A percentile compares a stretch with the other conserved stretches of the same genome.
Evolutionary conservation across 2,329 filamentous ascomycete genomes (phyloP).

Genomic region (Ophiostoma ips): DNA sequence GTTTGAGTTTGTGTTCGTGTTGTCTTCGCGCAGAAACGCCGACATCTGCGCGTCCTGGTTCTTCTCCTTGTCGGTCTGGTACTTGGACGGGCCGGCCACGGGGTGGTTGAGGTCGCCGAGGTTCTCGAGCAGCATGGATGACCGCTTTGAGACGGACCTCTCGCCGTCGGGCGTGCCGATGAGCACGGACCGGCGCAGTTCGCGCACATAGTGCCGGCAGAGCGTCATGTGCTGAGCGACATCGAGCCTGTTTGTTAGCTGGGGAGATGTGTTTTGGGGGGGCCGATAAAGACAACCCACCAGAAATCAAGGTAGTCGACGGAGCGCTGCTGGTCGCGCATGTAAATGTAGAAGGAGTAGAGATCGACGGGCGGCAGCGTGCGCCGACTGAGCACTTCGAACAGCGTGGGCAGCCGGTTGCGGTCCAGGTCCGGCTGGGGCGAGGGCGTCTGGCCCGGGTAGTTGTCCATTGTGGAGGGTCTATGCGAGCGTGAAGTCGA

Average conservation of each 20-base stretch:
- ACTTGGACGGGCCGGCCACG: conserved; percentile 47
- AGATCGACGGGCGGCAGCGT: conserved; percentile 94
- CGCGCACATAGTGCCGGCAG: conserved; percentile 91
- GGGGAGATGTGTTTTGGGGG: background rate
- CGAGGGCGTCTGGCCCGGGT: conserved; percentile 28
- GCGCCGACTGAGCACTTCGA: conserved; percentile 85
- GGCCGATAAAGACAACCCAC: conserved; percentile 36
- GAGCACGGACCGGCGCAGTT: conserved; percentile 83
- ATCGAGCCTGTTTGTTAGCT: conserved; percentile 60
- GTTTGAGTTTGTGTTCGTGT: too few species aligned
- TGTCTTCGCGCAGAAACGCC: conserved; percentile 65
- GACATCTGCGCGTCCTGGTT: conserved; percentile 83
- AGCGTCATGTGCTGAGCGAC: conserved; percentile 98
- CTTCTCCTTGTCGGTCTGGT: conserved; percentile 54
- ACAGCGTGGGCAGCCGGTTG: conserved; percentile 83
- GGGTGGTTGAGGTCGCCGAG: conserved; percentile 52
- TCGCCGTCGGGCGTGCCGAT: conserved; percentile 86
- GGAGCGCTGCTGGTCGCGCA: conserved; percentile 95
- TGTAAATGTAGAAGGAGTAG: conserved; percentile 99
- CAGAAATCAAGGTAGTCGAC: conserved; percentile 98
- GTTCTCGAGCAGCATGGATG: conserved; percentile 63
- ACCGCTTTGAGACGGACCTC: conserved; percentile 63
- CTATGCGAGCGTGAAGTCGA: background rate
- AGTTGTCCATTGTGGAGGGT: background rate
- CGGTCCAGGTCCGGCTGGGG: conserved; percentile 48